Evolutionary conservation across 306 rosid species (phyloP).

Genomic region (Sicyos baderoa): DNA sequence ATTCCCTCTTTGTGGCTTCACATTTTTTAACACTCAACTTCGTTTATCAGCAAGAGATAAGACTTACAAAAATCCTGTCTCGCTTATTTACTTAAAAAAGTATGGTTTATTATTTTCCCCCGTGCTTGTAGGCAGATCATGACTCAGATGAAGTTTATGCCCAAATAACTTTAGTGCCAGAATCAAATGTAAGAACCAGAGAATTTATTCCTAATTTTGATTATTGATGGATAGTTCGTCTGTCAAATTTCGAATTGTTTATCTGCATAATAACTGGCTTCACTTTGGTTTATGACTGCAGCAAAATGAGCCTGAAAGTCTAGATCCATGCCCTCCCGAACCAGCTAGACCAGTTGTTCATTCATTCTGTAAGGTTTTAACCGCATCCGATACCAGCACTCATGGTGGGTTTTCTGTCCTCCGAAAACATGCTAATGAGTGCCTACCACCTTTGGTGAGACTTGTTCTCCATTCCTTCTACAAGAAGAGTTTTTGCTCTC

Average conservation of each 20-base stretch:
- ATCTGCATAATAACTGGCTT: neutral
- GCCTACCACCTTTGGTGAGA: conserved; percentile 79
- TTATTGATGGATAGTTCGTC: neutral
- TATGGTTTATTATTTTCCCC: neutral
- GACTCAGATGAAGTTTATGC: conserved; percentile 93
- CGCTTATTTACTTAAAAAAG: neutral
- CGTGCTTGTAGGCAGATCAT: conserved; percentile 64
- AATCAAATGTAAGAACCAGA: conserved; percentile 49
- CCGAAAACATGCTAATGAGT: conserved; percentile 85
- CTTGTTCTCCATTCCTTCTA: neutral
- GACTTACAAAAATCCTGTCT: neutral
- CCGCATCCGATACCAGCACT: conserved; percentile 94
- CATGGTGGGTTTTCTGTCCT: conserved; percentile 96
- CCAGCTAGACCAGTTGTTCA: conserved; percentile 42
- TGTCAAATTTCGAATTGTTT: neutral
- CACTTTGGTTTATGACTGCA: conserved; percentile 20
- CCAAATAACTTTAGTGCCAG: conserved; percentile 71
- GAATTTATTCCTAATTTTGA: neutral
- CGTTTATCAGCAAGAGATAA: too few species aligned
- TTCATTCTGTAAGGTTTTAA: conserved; percentile 71
- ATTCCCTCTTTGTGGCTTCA: neutral
- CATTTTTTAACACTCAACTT: too few species aligned
- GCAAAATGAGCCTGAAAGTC: conserved; percentile 59
- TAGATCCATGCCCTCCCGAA: conserved; percentile 47
- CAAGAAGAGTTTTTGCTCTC: neutral